Evolutionary conservation across 1,139 yeast genomes (phyloP).

Genomic region (Yamadazyma atlantica): DNA sequence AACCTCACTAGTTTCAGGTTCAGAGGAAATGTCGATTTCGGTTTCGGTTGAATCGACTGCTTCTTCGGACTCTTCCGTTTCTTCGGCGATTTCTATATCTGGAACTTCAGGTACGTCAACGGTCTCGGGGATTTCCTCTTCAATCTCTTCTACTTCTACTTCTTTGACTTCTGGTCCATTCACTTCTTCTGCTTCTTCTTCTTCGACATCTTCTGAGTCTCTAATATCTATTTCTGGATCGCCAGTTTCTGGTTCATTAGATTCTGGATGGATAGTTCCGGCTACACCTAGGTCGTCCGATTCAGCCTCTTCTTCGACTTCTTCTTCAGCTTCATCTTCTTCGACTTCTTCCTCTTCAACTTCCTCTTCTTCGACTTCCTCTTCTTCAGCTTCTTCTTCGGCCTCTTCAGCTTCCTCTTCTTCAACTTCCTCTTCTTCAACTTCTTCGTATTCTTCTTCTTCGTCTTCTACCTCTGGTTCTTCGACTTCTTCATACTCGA

Average conservation of each 20-base stretch:
- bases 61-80: background rate
- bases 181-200: background rate
- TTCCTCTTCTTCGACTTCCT: slow-evolving; percentile 2
- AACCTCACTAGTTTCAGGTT: background rate
- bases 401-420: slow-evolving; percentile 4
- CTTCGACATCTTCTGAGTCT: too few relatives aligned
- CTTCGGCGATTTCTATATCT: too few relatives aligned
- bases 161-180: too few relatives aligned
- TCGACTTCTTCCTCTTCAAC: slow-evolving; percentile 1
- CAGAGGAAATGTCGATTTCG: slow-evolving; percentile 2
- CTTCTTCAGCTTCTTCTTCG: slow-evolving; percentile 2
- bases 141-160: slow-evolving; percentile 2
- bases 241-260: too few relatives aligned
- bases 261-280: slow-evolving; percentile 5
- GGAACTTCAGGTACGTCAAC: too few relatives aligned
- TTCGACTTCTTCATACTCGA: slow-evolving; percentile 3
- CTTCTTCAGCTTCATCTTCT: slow-evolving; percentile 1
- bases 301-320: slow-evolving; percentile 4
- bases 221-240: too few relatives aligned
- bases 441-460: background rate
- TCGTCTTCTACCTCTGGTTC: background rate
- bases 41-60: background rate
- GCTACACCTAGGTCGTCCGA: slow-evolving; percentile 4
- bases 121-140: slow-evolving; percentile 3
- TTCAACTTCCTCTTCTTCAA: slow-evolving; percentile 1